Base-by-base conservation (phyloP, 106 monocot genomes). In the Iris macrosiphon region DNA sequence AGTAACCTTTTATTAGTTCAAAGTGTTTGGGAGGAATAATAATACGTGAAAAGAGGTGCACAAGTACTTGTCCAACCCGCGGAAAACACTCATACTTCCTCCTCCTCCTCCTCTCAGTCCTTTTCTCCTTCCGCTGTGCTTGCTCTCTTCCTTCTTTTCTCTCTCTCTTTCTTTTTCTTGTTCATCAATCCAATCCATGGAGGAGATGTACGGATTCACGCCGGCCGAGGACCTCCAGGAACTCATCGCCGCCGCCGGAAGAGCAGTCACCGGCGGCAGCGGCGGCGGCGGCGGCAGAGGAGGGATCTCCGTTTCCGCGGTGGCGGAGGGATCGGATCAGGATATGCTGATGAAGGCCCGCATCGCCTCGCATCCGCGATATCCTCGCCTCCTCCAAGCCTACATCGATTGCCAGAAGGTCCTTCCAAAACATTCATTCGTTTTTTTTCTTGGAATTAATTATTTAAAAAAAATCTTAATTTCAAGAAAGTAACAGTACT, bases 371-470 rank as follows among this genome's bases (percentile, higher is more conserved):
- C 83, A 83, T 38, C 83, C 83, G 0, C 73, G 77, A 0, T 83
- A 83, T 42, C 77, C 77, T 23, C 50, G 20, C 15, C 83, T 83
- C 8, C 77, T 83, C 49, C 47, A 73, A 10, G 77, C 83, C 25
- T 77, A 77, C 62, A 77, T 83, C 55, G 83, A 83, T 17, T 83
- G 83, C 70, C 83, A 77, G 24, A 73, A 83, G 73, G 83, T 40
- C 23, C 38, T 4, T 38, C 23, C 17, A 57, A 9, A 35, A 11
- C 11, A 0, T 4, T 2, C 21, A 10, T 37, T 22, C 20, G 20
- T 48, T 10, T 23, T 4, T 34, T 34, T 34, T 4, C 9, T 5
- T 34, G 34, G 34, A 2, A 23, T 35, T 21, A 55, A 22, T 57
- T n/a, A n/a, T n/a, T n/a, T n/a, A n/a, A n/a, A n/a, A n/a, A n/a